Evolutionary conservation across 805 yeast species (phyloP), one percentile per base, ranked within the genome.

Genomic region (Starmera caribaea): DNA sequence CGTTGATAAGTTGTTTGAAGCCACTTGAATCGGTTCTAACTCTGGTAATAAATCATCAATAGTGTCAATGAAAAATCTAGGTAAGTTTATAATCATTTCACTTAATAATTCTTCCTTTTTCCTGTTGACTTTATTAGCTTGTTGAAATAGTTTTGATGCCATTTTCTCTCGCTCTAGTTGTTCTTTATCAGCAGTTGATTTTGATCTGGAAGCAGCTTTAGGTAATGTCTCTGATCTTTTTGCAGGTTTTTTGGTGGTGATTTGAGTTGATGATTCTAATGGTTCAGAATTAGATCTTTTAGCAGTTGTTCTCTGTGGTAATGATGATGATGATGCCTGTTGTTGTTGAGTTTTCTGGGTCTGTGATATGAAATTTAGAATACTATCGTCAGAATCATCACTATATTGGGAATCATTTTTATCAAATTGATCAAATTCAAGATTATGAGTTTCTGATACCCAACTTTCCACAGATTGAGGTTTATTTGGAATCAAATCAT

Each of bases 51-150:
- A 41, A n/a, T 56, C 47, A 21, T 59, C 50, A 16, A 74, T 53
- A 6, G 38, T 35, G 0, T 56, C 48, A 17, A 59, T 39, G 9
- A 67, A 38, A 5, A 35, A 38, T 8, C 39, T 36, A 1, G 80
- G 67, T 15, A 74, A 49, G 13, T 62, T 62, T 0, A 79, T 43
- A 5, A 64, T 59, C 68, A 81, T 74, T 41, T 74, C 76, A 2
- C 59, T 45, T 26, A 75, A 51, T 4, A 78, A 57, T 30, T 74
- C 79, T 8, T 67, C 75, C 48, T 71, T 76, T 16, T 68, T 57
- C 38, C 76, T 55, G 3, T 49, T 55, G 1, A 51, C 47, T 41
- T 61, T 66, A 45, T 73, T 74, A 1, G 57, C 61, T 14, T 54
- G 56, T 40, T 54, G 59, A 33, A 55, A 57, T 9, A 41, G 24